Evolutionary conservation across 805 yeast genomes (phyloP).

Genomic region (Suhomyces sp.): DNA sequence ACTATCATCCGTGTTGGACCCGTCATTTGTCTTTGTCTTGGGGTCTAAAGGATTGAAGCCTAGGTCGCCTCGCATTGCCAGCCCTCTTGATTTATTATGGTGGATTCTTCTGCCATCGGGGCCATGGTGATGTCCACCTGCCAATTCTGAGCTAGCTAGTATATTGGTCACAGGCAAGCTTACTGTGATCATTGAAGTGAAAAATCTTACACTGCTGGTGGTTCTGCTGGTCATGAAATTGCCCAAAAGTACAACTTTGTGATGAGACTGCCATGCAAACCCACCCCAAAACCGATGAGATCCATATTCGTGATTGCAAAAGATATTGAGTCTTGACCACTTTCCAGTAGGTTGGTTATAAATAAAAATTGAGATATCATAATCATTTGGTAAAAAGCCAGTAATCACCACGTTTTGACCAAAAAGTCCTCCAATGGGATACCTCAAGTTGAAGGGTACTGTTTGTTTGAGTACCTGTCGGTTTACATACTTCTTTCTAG

Average conservation of each 20-base stretch:
- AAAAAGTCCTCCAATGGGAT: conserved; percentile 61
- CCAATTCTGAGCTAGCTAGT: conserved; percentile 42
- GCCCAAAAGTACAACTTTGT: conserved; percentile 64
- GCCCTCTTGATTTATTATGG: conserved; percentile 1
- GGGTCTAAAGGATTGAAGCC: not conserved
- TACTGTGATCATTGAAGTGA: conserved; percentile 47
- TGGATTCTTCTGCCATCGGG: conserved; percentile 16
- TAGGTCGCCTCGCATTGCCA: not conserved
- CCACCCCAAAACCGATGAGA: conserved; percentile 66
- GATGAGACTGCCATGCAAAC: conserved; percentile 76
- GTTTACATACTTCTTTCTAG: not conserved
- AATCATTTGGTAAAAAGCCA: conserved; percentile 53
- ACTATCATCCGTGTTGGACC: conserved; percentile 9
- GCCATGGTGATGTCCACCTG: conserved; percentile 24
- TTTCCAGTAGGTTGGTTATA: conserved; percentile 53
- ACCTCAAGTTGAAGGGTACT: conserved; percentile 47
- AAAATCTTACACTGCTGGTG: conserved; percentile 47
- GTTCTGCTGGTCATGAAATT: conserved; percentile 43
- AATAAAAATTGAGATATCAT: conserved; percentile 46
- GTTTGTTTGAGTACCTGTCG: conserved; percentile 15
- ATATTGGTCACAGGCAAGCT: conserved; percentile 56
- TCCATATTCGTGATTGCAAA: conserved; percentile 49
- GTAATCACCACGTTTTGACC: conserved; percentile 63
- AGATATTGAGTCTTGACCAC: conserved; percentile 62
- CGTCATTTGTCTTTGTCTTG: not conserved